phyloP scores from a whole-genome alignment of 2,329 filamentous ascomycete genomes.

The Claviceps pusilla region DNA sequence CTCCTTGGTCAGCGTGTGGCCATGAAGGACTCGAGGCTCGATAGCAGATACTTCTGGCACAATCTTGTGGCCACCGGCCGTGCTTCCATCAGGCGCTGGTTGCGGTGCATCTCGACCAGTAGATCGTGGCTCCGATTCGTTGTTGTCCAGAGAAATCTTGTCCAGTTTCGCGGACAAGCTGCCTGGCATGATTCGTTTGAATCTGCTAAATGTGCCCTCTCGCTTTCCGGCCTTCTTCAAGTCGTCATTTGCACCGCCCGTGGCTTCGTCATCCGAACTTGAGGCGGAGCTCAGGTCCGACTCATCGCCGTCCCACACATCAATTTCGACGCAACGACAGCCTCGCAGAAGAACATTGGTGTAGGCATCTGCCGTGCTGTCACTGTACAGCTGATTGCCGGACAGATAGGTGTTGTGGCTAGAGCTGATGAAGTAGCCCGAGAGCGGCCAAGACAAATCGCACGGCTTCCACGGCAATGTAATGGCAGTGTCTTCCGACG shows the following conservation, averaged over 20 bases:
- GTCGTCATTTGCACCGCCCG: constrained; percentile 23
- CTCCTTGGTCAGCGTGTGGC: constrained; percentile 80
- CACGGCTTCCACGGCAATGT: constrained; percentile 24
- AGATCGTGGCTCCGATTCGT: constrained; percentile 23
- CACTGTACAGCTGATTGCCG: constrained; percentile 74
- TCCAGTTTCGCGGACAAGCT: constrained; percentile 31
- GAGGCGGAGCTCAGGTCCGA: constrained; percentile 48
- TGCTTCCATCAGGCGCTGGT: not conserved
- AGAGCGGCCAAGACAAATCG: constrained; percentile 60
- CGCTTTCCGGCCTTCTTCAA: constrained; percentile 36
- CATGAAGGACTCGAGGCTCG: constrained; percentile 72
- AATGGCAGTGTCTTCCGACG: constrained; percentile 30
- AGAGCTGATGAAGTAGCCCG: constrained; percentile 86
- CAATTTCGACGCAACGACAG: constrained; percentile 84
- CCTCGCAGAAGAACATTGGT: constrained; percentile 69
- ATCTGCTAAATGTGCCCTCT: constrained; percentile 41
- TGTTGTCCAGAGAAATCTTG: constrained; percentile 32
- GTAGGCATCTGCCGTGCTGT: constrained; percentile 78
- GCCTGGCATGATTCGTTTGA: constrained; percentile 41
- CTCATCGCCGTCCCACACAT: constrained; percentile 85
- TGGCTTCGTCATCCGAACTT: constrained; percentile 32
- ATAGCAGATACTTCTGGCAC: constrained; percentile 19
- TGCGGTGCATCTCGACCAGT: constrained; percentile 3
- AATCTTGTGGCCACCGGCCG: constrained; percentile 7
- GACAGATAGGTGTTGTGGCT: constrained; percentile 92